Base-by-base conservation (phyloP, 768 basidiomycete species). In the Boletus rubropictus region DNA sequence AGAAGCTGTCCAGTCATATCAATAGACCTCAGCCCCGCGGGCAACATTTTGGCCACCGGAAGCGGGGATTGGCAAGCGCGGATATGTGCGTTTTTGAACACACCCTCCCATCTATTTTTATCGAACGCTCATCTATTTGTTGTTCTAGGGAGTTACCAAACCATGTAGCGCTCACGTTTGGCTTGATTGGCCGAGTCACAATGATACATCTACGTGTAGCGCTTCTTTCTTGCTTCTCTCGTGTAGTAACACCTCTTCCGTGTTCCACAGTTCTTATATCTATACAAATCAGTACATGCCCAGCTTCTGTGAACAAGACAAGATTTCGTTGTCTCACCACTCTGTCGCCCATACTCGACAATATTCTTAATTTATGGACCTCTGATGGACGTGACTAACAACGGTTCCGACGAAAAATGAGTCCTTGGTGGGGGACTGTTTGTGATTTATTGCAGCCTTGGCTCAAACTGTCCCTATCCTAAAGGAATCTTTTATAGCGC, bases 21-120 rank as follows among this genome's bases (percentile, higher is more conserved):
- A 27, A 84, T 86, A 60, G 83, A 86, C 53, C 70, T 86, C 48
- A 79, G 79, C 48, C 77, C 78, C 6, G 72, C 72, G 21, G 81
- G 80, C 17, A 78, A 76, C 33, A 65, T 80, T 45, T 66, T 86
- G 37, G 85, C 85, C 11, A 83, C 82, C 4, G 84, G 84, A 21
- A 80, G 78, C 55, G 85, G 84, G 5, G 84, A 86, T 63, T 83
- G 79, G 72, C 75, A 78, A 59, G 84, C 84, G 35, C 71, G 81
- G 65, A 79, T 86, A 70, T 86, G 83, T 79, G 49, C 52, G 76
- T 72, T 39, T 46, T 39, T 42, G 18, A 20, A 15, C 20, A 9
- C 27, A 37, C 22, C 35, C 29, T 44, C n/a, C 14, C 2, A 28
- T 25, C 22, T 39, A 9, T 20, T 20, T 9, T 15, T 31, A 25